Base-by-base conservation (phyloP, 768 basidiomycete genomes). In the Mycena floridula region DNA sequence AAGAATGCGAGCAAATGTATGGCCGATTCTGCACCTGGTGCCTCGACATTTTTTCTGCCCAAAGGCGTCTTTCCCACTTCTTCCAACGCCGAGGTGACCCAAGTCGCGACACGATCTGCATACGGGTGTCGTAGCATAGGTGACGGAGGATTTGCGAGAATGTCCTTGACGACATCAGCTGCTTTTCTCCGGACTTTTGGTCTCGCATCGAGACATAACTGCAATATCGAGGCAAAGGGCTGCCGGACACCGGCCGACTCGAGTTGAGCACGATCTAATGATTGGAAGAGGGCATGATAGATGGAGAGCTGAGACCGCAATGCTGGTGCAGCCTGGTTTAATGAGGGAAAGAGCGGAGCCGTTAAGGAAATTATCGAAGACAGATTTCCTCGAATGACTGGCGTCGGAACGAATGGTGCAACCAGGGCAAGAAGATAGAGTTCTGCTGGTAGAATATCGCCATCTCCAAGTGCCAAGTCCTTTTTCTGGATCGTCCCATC, bases 181-280 rank as follows among this genome's bases (percentile, higher is more conserved):
- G 94, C 93, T 58, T 85, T 81, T 63, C 79, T 93, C 45, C 96
- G 81, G 42, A 99, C 92, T 68, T 98, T 97, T 16, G 96, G 96
- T 41, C 96, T 71, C 4, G 83, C 76, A 65, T 99, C 96, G 36
- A 91, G 71, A 53, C 80, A 83, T 38, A 96, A 67, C 39, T 89
- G 85, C 32, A 98, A 67, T 43, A 96, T 70, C 27, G 88, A 83
- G 36, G 86, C 84, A 70, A 93, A 97, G 3, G 83, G 74, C 59
- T 94, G 89, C 28, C 88, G 82, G 39, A 89, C 72, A 40, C 72
- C 74, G 46, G 73, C 78, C 2, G 62, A 65, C 25, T 89, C 85
- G 44, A 96, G 68, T 37, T 87, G 81, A 0, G 81, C 67, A 22
- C 78, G 67, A 50, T 93, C 88, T 15, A 93, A 70, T n/a, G 82